Evolutionary conservation across 805 yeast genomes (phyloP).

Genomic region (Nakazawaea ambrosiae): DNA sequence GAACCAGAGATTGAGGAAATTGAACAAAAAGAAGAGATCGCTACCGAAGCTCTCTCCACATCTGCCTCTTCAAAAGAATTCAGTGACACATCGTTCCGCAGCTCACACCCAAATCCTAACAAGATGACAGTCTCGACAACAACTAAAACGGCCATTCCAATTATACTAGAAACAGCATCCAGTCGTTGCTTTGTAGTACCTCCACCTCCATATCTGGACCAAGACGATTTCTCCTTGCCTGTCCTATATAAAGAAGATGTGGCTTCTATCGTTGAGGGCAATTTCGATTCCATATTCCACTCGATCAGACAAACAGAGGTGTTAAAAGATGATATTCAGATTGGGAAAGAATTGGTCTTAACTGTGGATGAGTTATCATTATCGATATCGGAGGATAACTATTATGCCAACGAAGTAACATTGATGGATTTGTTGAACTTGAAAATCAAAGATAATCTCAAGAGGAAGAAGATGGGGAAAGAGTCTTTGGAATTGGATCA

Average conservation of each 20-base stretch:
- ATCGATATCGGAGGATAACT: conserved; percentile 8
- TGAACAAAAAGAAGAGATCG: neutral
- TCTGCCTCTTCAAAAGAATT: too few relatives aligned
- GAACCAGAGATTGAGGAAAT: neutral
- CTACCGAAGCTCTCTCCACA: too few relatives aligned
- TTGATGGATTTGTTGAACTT: conserved; percentile 4
- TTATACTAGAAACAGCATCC: neutral
- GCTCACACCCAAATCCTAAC: neutral
- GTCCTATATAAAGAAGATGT: conserved; percentile 1
- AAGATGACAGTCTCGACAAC: too few relatives aligned
- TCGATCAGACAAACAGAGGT: conserved; percentile 6
- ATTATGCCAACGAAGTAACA: conserved; percentile 9
- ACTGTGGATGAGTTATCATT: conserved; percentile 1
- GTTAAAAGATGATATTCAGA: conserved; percentile 12
- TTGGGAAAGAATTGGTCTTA: conserved; percentile 9
- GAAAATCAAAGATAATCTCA: conserved; percentile 2
- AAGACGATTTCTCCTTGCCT: neutral
- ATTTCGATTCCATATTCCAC: conserved; percentile 7
- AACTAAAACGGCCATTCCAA: neutral
- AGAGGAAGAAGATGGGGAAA: neutral
- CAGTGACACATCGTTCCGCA: too few relatives aligned
- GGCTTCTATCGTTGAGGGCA: neutral
- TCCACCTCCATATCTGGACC: neutral
- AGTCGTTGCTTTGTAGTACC: neutral
- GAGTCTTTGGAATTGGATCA: neutral